Evolutionary conservation across 2,329 filamentous ascomycete species (phyloP).

Genomic region (Penicillium sp.): DNA sequence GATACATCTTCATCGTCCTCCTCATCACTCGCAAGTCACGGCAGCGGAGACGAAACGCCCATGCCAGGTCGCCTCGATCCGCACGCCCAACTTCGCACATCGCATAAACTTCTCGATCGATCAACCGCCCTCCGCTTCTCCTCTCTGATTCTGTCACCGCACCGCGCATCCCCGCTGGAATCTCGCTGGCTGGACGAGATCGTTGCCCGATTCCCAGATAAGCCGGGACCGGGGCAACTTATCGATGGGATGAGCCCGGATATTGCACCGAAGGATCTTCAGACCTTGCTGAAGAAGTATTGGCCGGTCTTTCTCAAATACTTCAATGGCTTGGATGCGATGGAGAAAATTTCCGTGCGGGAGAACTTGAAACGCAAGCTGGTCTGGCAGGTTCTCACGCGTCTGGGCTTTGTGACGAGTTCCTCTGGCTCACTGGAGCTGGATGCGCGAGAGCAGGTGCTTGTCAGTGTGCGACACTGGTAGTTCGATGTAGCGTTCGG

Average conservation of each 20-base stretch:
- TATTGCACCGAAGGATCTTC: constrained; percentile 26
- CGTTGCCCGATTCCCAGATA: constrained; percentile 42
- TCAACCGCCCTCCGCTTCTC: constrained; percentile 50
- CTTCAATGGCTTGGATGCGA: constrained; percentile 80
- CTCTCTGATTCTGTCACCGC: constrained; percentile 76
- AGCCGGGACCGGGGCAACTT: constrained; percentile 11
- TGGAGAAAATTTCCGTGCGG: constrained; percentile 84
- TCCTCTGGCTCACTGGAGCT: constrained; percentile 33
- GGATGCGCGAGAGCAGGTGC: constrained; percentile 42
- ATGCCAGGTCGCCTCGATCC: constrained; percentile 35
- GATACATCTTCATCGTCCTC: constrained; percentile 43
- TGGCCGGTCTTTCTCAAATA: constrained; percentile 81
- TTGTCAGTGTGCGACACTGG: constrained; percentile 73
- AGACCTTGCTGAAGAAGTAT: constrained; percentile 56
- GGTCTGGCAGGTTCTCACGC: constrained; percentile 58
- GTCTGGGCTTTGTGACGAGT: constrained; percentile 69
- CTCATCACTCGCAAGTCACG: constrained; percentile 43
- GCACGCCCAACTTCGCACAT: constrained; percentile 32
- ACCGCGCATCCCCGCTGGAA: constrained; percentile 77
- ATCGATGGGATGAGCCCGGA: constrained; percentile 18
- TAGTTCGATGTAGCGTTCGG: too few species aligned
- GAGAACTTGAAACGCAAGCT: constrained; percentile 83
- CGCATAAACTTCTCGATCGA: constrained; percentile 40
- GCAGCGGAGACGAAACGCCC: constrained; percentile 43
- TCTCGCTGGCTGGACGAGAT: constrained; percentile 67